phyloP scores from a whole-genome alignment of 768 basidiomycete genomes.

The Hypholoma fasciculare region DNA sequence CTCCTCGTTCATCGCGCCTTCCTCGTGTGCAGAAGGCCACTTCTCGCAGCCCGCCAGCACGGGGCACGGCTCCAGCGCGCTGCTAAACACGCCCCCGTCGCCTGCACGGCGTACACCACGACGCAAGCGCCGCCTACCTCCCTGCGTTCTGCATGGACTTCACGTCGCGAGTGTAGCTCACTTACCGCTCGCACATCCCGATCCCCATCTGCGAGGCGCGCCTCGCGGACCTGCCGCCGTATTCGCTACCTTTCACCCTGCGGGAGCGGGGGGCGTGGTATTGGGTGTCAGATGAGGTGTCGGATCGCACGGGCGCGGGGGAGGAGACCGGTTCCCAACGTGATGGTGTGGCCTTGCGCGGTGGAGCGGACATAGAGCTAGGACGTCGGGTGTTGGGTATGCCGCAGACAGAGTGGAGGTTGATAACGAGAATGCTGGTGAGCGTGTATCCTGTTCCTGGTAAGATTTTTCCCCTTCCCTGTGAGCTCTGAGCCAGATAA shows the following conservation, averaged over 20 bases:
- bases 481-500: not conserved
- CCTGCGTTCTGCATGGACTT: slow-evolving; percentile 88
- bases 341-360: slow-evolving; percentile 66
- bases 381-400: slow-evolving; percentile 40
- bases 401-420: slow-evolving; percentile 35
- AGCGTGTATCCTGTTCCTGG: slow-evolving; percentile 65
- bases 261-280: not conserved
- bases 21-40: not conserved
- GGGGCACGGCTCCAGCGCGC: not conserved
- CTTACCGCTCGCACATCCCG: slow-evolving; percentile 85
- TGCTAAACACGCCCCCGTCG: not conserved
- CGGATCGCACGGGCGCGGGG: slow-evolving; percentile 7
- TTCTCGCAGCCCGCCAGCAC: not conserved
- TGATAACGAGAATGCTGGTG: slow-evolving; percentile 34
- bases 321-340: slow-evolving; percentile 27
- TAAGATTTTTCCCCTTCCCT: slow-evolving; percentile 21
- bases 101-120: slow-evolving; percentile 8
- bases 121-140: slow-evolving; percentile 66
- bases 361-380: slow-evolving; percentile 69
- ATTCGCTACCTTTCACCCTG: not conserved
- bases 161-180: slow-evolving; percentile 85
- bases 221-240: slow-evolving; percentile 31
- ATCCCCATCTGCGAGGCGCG: slow-evolving; percentile 68
- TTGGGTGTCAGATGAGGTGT: not conserved
- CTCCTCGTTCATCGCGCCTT: not conserved